These are phyloP conservation scores for Malassezia restricta DNA, from an alignment of 1,284 basidiomycete species.

Conservation along the genomic window DNA sequence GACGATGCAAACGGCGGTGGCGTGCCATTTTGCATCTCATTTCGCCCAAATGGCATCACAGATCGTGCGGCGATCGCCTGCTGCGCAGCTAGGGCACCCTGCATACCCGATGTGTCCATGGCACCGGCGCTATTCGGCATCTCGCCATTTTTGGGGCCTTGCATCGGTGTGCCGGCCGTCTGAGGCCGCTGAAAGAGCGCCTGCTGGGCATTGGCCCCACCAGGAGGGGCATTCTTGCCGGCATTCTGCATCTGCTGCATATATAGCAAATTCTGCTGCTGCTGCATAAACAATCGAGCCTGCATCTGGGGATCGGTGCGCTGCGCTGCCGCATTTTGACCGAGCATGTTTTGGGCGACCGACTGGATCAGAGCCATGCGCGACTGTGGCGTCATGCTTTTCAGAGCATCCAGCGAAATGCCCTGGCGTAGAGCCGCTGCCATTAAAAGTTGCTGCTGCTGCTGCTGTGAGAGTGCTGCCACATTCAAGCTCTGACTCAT, in stretches of 20 bases:
- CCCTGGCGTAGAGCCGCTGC: slow-evolving; percentile 33
- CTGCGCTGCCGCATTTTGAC: slow-evolving; percentile 6
- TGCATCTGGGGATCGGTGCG: slow-evolving; percentile 30
- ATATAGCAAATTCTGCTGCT: slow-evolving; percentile 19
- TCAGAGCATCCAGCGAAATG: slow-evolving; percentile 38
- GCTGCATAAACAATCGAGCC: slow-evolving; percentile 28
- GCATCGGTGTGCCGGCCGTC: slow-evolving; percentile 19
- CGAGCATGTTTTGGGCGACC: slow-evolving; percentile 21
- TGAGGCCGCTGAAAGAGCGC: background rate
- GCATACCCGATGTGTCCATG: background rate
- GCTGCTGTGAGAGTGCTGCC: slow-evolving; percentile 23
- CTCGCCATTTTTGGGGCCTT: slow-evolving; percentile 4
- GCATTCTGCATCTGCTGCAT: background rate
- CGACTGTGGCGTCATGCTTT: slow-evolving; percentile 31
- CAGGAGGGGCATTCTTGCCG: background rate
- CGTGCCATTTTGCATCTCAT: background rate
- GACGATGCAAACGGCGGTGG: background rate
- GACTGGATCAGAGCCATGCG: slow-evolving; percentile 31
- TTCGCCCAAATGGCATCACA: background rate
- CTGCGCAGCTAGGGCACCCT: background rate
- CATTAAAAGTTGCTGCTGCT: slow-evolving; percentile 38
- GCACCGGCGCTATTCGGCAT: background rate
- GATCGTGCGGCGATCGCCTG: background rate
- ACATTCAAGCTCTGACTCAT: slow-evolving; percentile 19
- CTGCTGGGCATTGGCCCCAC: background rate